Conservation (phyloP, 495 filamentous ascomycete genomes). For the Podospora bellae-mahoneyi region DNA sequence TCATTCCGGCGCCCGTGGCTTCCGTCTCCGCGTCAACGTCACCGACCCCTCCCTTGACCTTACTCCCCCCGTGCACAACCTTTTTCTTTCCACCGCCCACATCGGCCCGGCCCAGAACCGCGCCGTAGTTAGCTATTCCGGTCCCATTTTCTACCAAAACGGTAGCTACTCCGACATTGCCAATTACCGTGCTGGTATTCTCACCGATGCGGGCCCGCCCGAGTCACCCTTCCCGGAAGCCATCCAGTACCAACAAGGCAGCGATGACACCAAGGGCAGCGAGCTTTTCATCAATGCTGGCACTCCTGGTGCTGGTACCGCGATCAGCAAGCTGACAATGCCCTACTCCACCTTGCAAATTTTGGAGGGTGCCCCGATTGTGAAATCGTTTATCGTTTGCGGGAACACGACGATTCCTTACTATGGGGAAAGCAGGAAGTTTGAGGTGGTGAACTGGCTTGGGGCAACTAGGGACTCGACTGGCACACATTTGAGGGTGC, state of each 20-base stretch:
- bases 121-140: not conserved
- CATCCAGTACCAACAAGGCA: not conserved
- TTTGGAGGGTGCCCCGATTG: not conserved
- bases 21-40: conserved; percentile 15
- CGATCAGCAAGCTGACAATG: not conserved
- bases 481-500: conserved; percentile 10
- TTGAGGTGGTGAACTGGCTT: conserved; percentile 13
- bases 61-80: conserved; percentile 1
- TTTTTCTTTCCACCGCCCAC: not conserved
- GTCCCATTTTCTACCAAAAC: conserved; percentile 16
- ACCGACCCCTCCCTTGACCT: conserved; percentile 11
- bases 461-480: conserved; percentile 8
- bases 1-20: conserved; percentile 8
- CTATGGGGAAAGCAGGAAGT: conserved; percentile 1
- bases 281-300: not conserved
- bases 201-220: not conserved
- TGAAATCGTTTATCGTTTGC: conserved; percentile 11
- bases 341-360: conserved; percentile 10
- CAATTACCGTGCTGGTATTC: not conserved
- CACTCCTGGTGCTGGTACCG: not conserved
- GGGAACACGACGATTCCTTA: conserved; percentile 10
- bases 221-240: not conserved
- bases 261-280: not conserved
- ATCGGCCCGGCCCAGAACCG: conserved; percentile 13
- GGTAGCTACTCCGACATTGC: conserved; percentile 6